Percentiles rank a stretch among this genome's conserved stretches.
These are phyloP conservation scores for Canavalia ensiformis DNA, from an alignment of 306 rosid genomes.

Conservation along the genomic window DNA sequence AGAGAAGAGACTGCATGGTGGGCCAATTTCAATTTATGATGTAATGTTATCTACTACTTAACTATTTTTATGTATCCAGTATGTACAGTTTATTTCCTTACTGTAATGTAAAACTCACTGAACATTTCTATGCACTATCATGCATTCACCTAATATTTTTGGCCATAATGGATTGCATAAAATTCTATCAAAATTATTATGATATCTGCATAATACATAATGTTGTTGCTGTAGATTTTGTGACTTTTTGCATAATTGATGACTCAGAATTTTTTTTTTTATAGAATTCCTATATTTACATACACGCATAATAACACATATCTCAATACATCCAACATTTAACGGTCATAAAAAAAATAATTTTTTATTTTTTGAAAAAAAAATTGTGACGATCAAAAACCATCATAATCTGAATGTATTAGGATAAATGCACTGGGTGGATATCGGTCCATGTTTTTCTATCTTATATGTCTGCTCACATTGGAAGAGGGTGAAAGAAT, in stretches of 20 bases:
- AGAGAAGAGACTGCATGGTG: conserved; percentile 33
- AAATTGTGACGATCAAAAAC: too few relatives aligned
- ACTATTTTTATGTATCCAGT: conserved; percentile 35
- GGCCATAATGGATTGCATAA: conserved; percentile 1
- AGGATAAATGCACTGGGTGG: too few relatives aligned
- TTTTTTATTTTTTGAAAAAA: too few relatives aligned
- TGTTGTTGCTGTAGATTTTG: conserved; percentile 6
- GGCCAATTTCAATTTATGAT: conserved; percentile 41
- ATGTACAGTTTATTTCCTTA: conserved; percentile 48
- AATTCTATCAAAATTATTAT: not conserved
- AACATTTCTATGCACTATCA: conserved; percentile 31
- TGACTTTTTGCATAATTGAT: not conserved
- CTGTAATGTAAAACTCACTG: conserved; percentile 22
- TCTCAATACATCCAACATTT: too few relatives aligned
- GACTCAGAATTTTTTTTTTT: not conserved
- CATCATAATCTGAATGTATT: too few relatives aligned
- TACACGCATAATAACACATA: too few relatives aligned
- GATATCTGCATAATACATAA: not conserved
- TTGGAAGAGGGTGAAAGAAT: conserved; percentile 16
- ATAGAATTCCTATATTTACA: too few relatives aligned
- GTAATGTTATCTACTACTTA: conserved; percentile 39
- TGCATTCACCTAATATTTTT: conserved; percentile 32
- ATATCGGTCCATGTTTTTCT: too few relatives aligned
- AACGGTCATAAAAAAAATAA: too few relatives aligned
- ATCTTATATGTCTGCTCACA: not conserved